A percentile compares a stretch with the other conserved stretches of the same genome.
Evolutionary conservation across 2,329 filamentous ascomycete species (phyloP).

Genomic region (Coleophoma crateriformis): DNA sequence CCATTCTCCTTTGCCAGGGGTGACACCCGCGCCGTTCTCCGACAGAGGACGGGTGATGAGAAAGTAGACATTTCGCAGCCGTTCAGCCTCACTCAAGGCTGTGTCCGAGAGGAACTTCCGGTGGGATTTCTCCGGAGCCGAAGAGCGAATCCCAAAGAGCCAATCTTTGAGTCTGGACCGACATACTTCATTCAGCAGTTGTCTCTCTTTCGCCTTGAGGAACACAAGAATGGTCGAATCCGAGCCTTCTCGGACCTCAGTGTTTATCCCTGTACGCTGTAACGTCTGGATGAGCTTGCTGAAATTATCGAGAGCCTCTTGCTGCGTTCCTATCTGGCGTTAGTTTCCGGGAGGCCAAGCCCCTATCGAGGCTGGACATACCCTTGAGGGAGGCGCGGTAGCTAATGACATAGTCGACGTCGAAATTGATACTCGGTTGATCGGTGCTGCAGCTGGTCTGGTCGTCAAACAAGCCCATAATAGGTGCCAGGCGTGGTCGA

Average conservation of each 20-base stretch:
- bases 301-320: background rate
- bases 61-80: constrained; percentile 65
- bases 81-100: constrained; percentile 53
- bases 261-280: background rate
- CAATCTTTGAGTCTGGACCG: constrained; percentile 62
- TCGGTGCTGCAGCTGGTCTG: too few species aligned
- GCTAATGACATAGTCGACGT: background rate
- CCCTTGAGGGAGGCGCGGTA: background rate
- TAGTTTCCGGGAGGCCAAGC: background rate
- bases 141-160: constrained; percentile 63
- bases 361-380: background rate
- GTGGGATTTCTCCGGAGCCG: constrained; percentile 48
- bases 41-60: constrained; percentile 54
- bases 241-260: background rate
- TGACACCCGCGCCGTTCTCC: constrained; percentile 58
- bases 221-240: background rate
- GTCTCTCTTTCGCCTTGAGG: background rate
- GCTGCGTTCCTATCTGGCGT: background rate
- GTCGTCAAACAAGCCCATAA: too few species aligned
- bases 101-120: constrained; percentile 43
- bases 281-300: background rate
- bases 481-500: too few species aligned
- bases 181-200: background rate
- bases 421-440: background rate
- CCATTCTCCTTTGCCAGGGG: constrained; percentile 52